Percentiles rank a stretch among this genome's conserved stretches.
Evolutionary conservation across 2,329 filamentous ascomycete genomes (phyloP).

Genomic region (Trichophyton mentagrophytes): DNA sequence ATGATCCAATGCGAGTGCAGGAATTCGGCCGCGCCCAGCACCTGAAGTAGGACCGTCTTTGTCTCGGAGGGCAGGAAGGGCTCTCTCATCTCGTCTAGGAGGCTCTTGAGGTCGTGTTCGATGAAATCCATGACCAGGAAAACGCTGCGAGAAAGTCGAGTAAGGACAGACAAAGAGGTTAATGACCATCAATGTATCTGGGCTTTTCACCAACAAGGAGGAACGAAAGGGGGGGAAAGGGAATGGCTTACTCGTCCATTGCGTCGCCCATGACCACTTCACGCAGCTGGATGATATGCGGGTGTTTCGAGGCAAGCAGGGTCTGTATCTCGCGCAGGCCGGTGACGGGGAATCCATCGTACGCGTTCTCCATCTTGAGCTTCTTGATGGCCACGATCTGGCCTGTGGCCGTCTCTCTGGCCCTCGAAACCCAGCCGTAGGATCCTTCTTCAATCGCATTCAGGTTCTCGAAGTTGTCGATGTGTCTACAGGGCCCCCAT

Average conservation of each 20-base stretch:
- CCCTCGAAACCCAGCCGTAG: constrained; percentile 87
- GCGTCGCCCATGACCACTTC: constrained; percentile 71
- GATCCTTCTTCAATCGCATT: constrained; percentile 97
- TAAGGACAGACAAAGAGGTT: constrained; percentile 18
- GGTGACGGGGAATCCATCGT: constrained; percentile 81
- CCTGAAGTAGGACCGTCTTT: constrained; percentile 77
- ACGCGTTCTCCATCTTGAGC: constrained; percentile 69
- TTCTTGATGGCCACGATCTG: constrained; percentile 84
- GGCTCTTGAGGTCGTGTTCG: constrained; percentile 88
- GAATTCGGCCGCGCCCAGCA: constrained; percentile 67
- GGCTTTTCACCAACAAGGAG: constrained; percentile 22
- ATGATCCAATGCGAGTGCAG: constrained; percentile 85
- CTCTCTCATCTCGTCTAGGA: constrained; percentile 88
- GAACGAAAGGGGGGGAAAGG: not conserved
- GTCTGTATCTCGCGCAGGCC: constrained; percentile 90
- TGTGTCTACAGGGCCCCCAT: constrained; percentile 62
- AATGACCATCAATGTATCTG: constrained; percentile 23
- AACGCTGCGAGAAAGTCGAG: constrained; percentile 44
- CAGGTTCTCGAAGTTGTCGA: constrained; percentile 79
- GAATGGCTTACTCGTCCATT: constrained; percentile 41
- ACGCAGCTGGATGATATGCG: constrained; percentile 66
- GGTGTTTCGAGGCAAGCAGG: constrained; percentile 63
- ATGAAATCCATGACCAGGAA: constrained; percentile 95
- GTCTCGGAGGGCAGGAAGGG: constrained; percentile 86
- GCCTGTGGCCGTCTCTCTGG: constrained; percentile 58